These are phyloP conservation scores for Dipodascus geniculatus DNA, from an alignment of 805 yeast genomes.

Conservation along the genomic window DNA sequence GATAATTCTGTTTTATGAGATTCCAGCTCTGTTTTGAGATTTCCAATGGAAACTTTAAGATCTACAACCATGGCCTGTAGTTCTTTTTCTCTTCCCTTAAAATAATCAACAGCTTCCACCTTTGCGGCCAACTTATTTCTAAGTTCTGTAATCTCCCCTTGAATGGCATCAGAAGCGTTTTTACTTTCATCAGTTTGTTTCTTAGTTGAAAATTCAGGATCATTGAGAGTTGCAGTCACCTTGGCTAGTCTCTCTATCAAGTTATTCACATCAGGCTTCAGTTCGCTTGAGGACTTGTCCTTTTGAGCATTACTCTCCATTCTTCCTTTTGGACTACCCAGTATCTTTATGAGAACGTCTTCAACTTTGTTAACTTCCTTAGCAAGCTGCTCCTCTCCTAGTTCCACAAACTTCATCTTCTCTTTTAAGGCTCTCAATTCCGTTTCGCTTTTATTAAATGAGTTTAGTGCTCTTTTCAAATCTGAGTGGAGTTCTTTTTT, in stretches of 20 bases:
- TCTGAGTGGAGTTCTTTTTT: not conserved
- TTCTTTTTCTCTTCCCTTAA: not conserved
- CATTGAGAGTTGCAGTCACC: not conserved
- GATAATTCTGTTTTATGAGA: not conserved
- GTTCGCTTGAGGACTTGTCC: not conserved
- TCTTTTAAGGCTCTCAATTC: not conserved
- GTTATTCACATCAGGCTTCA: not conserved
- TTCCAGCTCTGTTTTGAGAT: not conserved
- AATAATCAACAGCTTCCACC: not conserved
- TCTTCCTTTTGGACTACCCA: not conserved
- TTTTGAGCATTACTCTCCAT: not conserved
- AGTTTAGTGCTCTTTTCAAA: not conserved
- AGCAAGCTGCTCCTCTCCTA: not conserved
- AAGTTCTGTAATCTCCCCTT: not conserved
- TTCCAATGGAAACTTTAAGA: not conserved
- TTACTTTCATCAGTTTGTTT: not conserved
- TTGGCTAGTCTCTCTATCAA: not conserved
- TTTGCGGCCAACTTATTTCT: not conserved
- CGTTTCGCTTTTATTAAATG: not conserved
- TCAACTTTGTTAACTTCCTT: not conserved
- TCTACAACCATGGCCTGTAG: not conserved
- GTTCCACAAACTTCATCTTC: not conserved
- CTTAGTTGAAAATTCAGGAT: not conserved
- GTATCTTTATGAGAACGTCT: not conserved
- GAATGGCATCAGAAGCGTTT: not conserved